Evolutionary conservation across 73 alveolate genomes (phyloP), one percentile per base, ranked within the genome.

Genomic region (Breviolum minutum): DNA sequence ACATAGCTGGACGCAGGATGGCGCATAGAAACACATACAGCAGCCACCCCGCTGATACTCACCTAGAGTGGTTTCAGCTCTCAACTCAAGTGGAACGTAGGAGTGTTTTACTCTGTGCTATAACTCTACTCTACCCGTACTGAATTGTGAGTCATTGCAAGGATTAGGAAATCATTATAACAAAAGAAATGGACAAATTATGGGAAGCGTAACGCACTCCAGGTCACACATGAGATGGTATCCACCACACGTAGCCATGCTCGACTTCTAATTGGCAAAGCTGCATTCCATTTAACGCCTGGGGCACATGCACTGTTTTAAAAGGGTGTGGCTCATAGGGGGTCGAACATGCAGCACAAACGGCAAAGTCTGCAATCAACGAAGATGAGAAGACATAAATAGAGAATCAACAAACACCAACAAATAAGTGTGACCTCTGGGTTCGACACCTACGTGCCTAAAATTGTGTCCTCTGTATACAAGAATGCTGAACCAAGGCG

Each of bases 1-100:
- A 87, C 61, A 5, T 87, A 87, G 27, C 54, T 66, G 20, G 95
- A 87, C 60, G 95, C 69, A 63, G 95, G 95, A 66, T 87, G 95
- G 69, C 84, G 95, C 95, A 87, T 10, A 14, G 84, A 87, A 20
- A 87, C 85, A 32, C 95, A 64, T 13, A 87, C 81, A 27, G 95
- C 80, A 13, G 84, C 83, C n/a, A 87, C 66, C 7, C 70, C 64
- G 17, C 81, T 64, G 83, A 64, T 87, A 19, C 82, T 20, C 0
- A 83, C 77, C n/a, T 27, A n/a, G 54, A 0, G 54, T 40, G 54
- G 54, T 40, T 40, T 40, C 54, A 40, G 0, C 54, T 40, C 0
- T 2, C 3, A 40, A 40, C 54, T 40, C 54, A 40, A 2, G 54
- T 40, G 54, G 0, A 40, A 40, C 54, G 54, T 40, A 40, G 54